Conservation (phyloP, 1,284 basidiomycete genomes). For the Pseudozyma hubeiensis region DNA sequence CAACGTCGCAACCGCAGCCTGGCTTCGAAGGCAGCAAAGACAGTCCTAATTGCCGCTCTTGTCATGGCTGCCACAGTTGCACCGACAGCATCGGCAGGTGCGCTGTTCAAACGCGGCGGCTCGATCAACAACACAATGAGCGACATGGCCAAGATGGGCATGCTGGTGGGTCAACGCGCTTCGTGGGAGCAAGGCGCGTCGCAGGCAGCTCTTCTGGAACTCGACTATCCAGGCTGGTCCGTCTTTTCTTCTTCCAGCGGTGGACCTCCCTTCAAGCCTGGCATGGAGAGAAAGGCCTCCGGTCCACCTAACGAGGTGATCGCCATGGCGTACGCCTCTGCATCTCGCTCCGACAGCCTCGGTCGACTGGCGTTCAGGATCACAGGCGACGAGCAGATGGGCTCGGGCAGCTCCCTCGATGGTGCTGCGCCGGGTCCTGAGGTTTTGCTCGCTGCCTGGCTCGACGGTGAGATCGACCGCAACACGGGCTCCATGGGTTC, state of each 20-base stretch:
- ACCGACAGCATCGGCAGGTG: constrained; percentile 10
- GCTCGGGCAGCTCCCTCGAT: constrained; percentile 58
- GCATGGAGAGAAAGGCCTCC: constrained; percentile 11
- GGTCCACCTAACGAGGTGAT: constrained; percentile 48
- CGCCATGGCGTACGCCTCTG: constrained; percentile 56
- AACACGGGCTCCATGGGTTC: constrained; percentile 22
- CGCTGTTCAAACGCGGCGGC: constrained; percentile 18
- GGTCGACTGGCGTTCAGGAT: constrained; percentile 60
- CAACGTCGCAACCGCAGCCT: constrained; percentile 24
- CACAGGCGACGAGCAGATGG: constrained; percentile 59
- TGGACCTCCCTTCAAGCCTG: constrained; percentile 51
- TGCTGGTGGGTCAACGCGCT: constrained; percentile 58
- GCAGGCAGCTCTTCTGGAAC: constrained; percentile 64
- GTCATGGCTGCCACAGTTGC: constrained; percentile 11
- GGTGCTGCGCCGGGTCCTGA: constrained; percentile 59
- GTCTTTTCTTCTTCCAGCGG: constrained; percentile 50
- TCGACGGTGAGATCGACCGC: constrained; percentile 54
- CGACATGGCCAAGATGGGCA: constrained; percentile 49
- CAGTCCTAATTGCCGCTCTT: constrained; percentile 15
- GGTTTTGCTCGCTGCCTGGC: constrained; percentile 60
- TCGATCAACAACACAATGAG: constrained; percentile 57
- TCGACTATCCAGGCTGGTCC: constrained; percentile 52
- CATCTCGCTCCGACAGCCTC: constrained; percentile 48
- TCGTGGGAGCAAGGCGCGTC: constrained; percentile 66
- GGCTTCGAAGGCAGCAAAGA: constrained; percentile 13